A percentile compares a stretch with the other conserved stretches of the same genome.
phyloP scores from a whole-genome alignment of 202 grass and related monocot genomes.

The Zizania palustris region DNA sequence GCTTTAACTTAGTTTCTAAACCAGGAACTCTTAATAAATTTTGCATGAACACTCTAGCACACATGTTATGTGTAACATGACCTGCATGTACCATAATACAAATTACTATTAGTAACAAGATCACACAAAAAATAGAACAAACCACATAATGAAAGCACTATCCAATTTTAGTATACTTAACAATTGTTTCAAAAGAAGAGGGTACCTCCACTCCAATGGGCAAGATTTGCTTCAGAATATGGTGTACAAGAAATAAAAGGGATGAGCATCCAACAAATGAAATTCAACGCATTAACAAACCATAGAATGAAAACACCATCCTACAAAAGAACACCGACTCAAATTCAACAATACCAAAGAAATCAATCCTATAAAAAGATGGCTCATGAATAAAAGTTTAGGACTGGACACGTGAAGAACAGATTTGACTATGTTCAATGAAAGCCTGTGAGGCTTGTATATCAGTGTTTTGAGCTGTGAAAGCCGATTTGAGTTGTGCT shows the following conservation, averaged over 20 bases:
- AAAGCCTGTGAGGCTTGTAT: too few species aligned
- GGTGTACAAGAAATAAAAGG: slow-evolving; percentile 54
- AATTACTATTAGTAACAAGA: slow-evolving; percentile 37
- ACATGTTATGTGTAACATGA: slow-evolving; percentile 97
- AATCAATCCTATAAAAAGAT: too few species aligned
- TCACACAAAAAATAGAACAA: slow-evolving; percentile 22
- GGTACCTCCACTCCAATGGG: slow-evolving; percentile 81
- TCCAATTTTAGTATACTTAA: slow-evolving; percentile 61
- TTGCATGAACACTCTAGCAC: slow-evolving; percentile 85
- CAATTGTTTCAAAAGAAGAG: slow-evolving; percentile 99
- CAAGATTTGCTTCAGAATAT: slow-evolving; percentile 87
- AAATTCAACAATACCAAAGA: too few species aligned
- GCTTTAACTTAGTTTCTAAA: slow-evolving; percentile 43
- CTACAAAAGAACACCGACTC: too few species aligned
- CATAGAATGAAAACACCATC: too few species aligned
- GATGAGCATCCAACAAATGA: background rate
- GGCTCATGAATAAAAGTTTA: too few species aligned
- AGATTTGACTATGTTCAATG: too few species aligned
- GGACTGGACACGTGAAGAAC: too few species aligned
- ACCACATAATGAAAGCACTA: background rate
- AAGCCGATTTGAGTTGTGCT: too few species aligned
- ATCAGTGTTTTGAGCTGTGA: too few species aligned
- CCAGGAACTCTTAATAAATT: slow-evolving; percentile 57
- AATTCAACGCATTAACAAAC: background rate
- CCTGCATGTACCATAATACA: slow-evolving; percentile 64